These are phyloP conservation scores for Yamadazyma sp. DNA, from an alignment of 805 yeast genomes.

Conservation along the genomic window DNA sequence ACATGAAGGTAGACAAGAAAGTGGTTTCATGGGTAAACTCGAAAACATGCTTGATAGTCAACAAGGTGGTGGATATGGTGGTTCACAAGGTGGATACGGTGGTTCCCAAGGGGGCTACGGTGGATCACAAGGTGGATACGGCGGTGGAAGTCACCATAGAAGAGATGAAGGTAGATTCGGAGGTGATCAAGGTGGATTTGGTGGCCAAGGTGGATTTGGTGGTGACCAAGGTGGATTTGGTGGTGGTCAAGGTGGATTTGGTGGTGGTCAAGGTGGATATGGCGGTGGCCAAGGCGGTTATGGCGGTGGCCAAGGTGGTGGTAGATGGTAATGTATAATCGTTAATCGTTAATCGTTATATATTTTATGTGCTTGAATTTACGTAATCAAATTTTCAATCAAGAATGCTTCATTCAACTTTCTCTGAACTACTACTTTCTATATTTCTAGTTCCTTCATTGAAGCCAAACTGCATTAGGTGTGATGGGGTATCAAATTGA, in stretches of 20 bases:
- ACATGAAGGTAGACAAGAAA: slow-evolving; percentile 9
- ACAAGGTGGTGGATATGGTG: slow-evolving; percentile 8
- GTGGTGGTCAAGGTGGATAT: slow-evolving; percentile 12
- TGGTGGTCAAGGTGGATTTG: slow-evolving; percentile 16
- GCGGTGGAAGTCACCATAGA: slow-evolving; percentile 11
- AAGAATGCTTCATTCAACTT: slow-evolving; percentile 17
- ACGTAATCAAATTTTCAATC: not conserved
- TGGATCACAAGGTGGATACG: slow-evolving; percentile 14
- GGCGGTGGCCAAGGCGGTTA: slow-evolving; percentile 13
- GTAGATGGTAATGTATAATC: slow-evolving; percentile 11
- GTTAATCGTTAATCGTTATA: slow-evolving; percentile 11
- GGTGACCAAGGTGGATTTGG: slow-evolving; percentile 13
- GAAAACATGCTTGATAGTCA: slow-evolving; percentile 4
- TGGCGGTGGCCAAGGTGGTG: slow-evolving; percentile 5
- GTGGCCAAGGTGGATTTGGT: slow-evolving; percentile 12
- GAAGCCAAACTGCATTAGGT: slow-evolving; percentile 16
- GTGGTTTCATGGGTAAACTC: slow-evolving; percentile 10
- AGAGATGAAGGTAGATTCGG: slow-evolving; percentile 8
- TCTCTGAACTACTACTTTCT: slow-evolving; percentile 23
- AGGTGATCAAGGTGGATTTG: slow-evolving; percentile 17
- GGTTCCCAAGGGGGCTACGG: slow-evolving; percentile 8
- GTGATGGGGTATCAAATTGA: slow-evolving; percentile 15
- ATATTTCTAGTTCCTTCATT: slow-evolving; percentile 16
- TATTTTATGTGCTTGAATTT: not conserved
- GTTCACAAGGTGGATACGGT: slow-evolving; percentile 11